Evolutionary conservation across 2,329 filamentous ascomycete genomes (phyloP).

Genomic region (Verticillium longisporum): DNA sequence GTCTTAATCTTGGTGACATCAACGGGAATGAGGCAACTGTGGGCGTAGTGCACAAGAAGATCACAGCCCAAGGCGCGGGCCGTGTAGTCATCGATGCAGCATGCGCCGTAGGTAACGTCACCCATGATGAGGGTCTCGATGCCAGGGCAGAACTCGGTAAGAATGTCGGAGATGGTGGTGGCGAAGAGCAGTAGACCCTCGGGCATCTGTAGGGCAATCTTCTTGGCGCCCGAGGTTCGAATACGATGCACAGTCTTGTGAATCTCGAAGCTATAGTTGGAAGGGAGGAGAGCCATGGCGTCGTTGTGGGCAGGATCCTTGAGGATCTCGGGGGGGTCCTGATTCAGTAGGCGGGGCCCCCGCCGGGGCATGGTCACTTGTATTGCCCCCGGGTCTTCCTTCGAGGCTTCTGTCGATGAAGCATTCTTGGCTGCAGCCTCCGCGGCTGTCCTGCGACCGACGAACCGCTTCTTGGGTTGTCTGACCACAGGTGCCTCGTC

Average conservation of each 20-base stretch:
- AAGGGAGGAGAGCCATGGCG: slow-evolving; percentile 77
- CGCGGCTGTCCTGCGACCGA: slow-evolving; percentile 71
- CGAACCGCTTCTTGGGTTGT: slow-evolving; percentile 87
- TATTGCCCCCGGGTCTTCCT: slow-evolving; percentile 58
- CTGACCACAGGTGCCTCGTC: slow-evolving; percentile 37
- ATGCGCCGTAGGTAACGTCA: slow-evolving; percentile 96
- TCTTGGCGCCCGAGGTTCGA: slow-evolving; percentile 68
- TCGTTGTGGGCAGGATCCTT: slow-evolving; percentile 80
- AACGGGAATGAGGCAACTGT: slow-evolving; percentile 92
- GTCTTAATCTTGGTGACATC: slow-evolving; percentile 97
- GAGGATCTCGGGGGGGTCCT: slow-evolving; percentile 81
- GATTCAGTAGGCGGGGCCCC: slow-evolving; percentile 76
- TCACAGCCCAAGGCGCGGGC: slow-evolving; percentile 91
- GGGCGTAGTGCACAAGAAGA: slow-evolving; percentile 90
- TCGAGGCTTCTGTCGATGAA: slow-evolving; percentile 21
- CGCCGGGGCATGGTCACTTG: slow-evolving; percentile 66
- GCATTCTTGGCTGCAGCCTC: slow-evolving; percentile 47
- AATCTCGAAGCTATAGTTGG: slow-evolving; percentile 98
- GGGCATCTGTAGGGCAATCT: slow-evolving; percentile 92
- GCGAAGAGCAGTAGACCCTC: slow-evolving; percentile 93
- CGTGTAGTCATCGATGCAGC: slow-evolving; percentile 98
- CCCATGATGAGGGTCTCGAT: slow-evolving; percentile 97
- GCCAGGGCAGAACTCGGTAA: slow-evolving; percentile 88
- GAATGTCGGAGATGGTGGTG: slow-evolving; percentile 94
- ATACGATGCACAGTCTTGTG: slow-evolving; percentile 97